These are phyloP conservation scores for Xylaria nigripes DNA, from an alignment of 495 filamentous ascomycete species.

Conservation along the genomic window DNA sequence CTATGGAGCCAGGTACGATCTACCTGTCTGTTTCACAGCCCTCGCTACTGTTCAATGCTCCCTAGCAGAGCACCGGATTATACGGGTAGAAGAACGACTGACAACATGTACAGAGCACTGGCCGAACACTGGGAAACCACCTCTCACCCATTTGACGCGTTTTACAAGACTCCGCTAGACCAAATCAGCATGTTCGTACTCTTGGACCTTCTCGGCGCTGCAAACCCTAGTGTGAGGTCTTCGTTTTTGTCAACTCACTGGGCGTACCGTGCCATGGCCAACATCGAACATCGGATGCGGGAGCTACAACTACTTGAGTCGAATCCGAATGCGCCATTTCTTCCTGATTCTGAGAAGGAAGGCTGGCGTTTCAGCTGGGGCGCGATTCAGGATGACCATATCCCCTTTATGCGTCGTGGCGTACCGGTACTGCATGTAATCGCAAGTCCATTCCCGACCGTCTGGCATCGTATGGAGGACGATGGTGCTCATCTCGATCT, in stretches of 20 bases:
- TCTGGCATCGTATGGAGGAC: slow-evolving; percentile 83
- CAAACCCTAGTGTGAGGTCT: slow-evolving; percentile 61
- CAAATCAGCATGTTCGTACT: slow-evolving; percentile 85
- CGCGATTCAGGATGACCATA: slow-evolving; percentile 73
- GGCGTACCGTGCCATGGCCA: slow-evolving; percentile 70
- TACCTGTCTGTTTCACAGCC: not conserved
- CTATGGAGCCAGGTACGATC: slow-evolving; percentile 66
- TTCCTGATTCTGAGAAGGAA: slow-evolving; percentile 48
- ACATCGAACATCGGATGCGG: slow-evolving; percentile 62
- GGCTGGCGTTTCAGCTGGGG: slow-evolving; percentile 36
- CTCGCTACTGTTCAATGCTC: not conserved
- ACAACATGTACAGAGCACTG: slow-evolving; percentile 44
- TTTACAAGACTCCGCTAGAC: slow-evolving; percentile 61
- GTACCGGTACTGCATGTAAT: slow-evolving; percentile 87
- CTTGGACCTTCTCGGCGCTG: slow-evolving; percentile 77
- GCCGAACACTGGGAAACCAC: slow-evolving; percentile 65
- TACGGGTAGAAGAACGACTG: slow-evolving; percentile 1
- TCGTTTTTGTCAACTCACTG: slow-evolving; percentile 88
- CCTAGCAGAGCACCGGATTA: not conserved
- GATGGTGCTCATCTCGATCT: slow-evolving; percentile 81
- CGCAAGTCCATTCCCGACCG: slow-evolving; percentile 66
- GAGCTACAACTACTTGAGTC: slow-evolving; percentile 34
- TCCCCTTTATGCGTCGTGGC: slow-evolving; percentile 77
- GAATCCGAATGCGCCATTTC: slow-evolving; percentile 24
- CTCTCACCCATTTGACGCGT: slow-evolving; percentile 59